Evolutionary conservation across 257 asterid genomes (phyloP), one percentile per base, ranked within the genome.

Genomic region (Solanum dulcamara): DNA sequence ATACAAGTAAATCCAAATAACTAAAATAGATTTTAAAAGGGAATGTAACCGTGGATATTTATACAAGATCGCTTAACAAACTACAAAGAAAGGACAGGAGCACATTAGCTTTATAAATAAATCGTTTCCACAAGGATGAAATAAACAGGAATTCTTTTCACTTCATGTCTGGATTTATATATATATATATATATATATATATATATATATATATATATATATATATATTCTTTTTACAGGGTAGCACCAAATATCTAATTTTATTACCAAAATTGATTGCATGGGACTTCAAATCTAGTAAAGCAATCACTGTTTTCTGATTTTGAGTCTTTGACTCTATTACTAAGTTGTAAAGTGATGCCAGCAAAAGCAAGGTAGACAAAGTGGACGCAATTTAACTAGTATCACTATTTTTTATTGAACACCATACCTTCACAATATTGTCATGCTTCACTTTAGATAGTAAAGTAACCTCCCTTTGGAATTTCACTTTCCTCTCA

Each of bases 381-480:
- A 81, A 53, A 57, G 85, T 20, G 50, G 24, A 53, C n/a, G 4
- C 20, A 37, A 57, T 0, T 33, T 81, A 81, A 35, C 84, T 57
- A 51, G 71, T 46, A 81, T 24, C 24, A 57, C 75, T 35, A 84
- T 64, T 48, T 35, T 12, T 79, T 79, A 48, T 17, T 28, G 64
- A 44, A 24, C 51, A 35, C 40, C 32, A 51, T 92, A 92, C 95
- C 95, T 93, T 87, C 64, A 92, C 90, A 55, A 93, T 89, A 60
- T 91, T 90, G 6, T 91, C 95, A 72, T 92, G 95, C n/a, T 89
- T 86, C 82, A 91, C 89, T 88, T 88, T 90, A 81, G 97, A 86
- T 67, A 92, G 89, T 89, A 89, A 84, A 59, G 86, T 38, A 66
- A 93, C 94, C 90, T 92, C 97, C 88, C 90, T 81, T 81, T 64